Conservation (phyloP, 2,329 filamentous ascomycete genomes). For the Periglandula ipomoeae region DNA sequence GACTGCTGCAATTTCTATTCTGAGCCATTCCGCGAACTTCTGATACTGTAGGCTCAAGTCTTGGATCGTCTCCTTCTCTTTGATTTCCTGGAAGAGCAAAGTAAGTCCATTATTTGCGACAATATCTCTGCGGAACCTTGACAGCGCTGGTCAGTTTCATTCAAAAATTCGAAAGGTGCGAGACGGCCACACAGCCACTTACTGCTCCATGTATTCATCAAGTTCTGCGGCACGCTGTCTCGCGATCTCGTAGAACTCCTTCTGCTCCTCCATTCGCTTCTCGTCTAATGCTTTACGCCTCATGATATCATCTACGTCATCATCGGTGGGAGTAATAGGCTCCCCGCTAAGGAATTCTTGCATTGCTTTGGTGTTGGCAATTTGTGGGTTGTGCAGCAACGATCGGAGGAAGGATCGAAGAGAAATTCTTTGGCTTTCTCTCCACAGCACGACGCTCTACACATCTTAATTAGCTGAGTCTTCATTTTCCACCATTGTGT, state of each 20-base stretch:
- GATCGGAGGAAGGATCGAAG: constrained; percentile 84
- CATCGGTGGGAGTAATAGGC: constrained; percentile 67
- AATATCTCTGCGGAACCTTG: constrained; percentile 55
- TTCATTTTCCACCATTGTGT: not conserved
- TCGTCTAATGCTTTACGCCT: constrained; percentile 75
- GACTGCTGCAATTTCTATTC: constrained; percentile 93
- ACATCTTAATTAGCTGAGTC: constrained; percentile 15
- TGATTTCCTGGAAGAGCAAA: constrained; percentile 86
- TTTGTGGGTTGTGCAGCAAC: constrained; percentile 72
- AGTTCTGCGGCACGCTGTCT: constrained; percentile 81
- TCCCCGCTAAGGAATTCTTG: constrained; percentile 69
- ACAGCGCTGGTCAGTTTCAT: constrained; percentile 12
- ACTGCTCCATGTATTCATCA: constrained; percentile 97
- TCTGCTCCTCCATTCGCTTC: constrained; percentile 84
- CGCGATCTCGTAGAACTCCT: constrained; percentile 91
- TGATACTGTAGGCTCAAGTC: constrained; percentile 92
- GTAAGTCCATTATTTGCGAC: constrained; percentile 75
- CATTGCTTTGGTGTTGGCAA: constrained; percentile 76
- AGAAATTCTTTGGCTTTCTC: constrained; percentile 86
- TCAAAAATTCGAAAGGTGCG: too few species aligned
- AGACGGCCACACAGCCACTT: too few species aligned
- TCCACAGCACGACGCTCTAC: constrained; percentile 56
- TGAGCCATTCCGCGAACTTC: constrained; percentile 96
- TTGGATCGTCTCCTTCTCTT: constrained; percentile 75
- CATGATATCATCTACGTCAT: constrained; percentile 74